Percentiles rank a stretch among this genome's conserved stretches.
Evolutionary conservation across 371 early-diverging fungal genomes (phyloP).

Genomic region (Mucor circinelloides): DNA sequence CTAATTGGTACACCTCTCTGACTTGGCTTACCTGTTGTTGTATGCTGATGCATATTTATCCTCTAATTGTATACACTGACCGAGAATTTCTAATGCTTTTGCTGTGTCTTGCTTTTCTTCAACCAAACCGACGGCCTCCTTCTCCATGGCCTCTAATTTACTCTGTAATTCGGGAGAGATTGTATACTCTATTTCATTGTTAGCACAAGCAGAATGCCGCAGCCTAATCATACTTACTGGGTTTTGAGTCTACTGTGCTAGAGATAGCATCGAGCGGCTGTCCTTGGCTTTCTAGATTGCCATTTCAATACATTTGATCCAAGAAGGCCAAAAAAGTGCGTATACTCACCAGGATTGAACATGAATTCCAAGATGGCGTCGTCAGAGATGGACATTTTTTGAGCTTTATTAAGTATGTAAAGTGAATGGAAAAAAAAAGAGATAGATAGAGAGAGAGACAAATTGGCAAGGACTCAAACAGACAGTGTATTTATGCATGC

Average conservation of each 20-base stretch:
- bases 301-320: not conserved
- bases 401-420: not conserved
- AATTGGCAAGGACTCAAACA: not conserved
- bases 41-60: constrained; percentile 79
- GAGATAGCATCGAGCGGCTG: constrained; percentile 35
- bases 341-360: constrained; percentile 46
- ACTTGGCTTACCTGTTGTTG: constrained; percentile 71
- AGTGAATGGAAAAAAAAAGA: not conserved
- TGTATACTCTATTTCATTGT: constrained; percentile 16
- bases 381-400: constrained; percentile 29
- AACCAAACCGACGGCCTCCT: constrained; percentile 46
- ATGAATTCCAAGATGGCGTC: constrained; percentile 51
- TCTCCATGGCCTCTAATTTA: constrained; percentile 51
- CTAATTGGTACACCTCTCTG: not conserved
- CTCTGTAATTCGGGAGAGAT: constrained; percentile 33
- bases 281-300: constrained; percentile 38
- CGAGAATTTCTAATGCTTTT: constrained; percentile 49
- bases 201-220: not conserved
- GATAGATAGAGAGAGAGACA: no score
- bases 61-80: constrained; percentile 56
- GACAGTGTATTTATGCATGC: not conserved
- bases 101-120: constrained; percentile 49
- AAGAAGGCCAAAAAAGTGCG: not conserved
- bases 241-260: constrained; percentile 27
- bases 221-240: constrained; percentile 18